phyloP scores from a whole-genome alignment of 2,329 filamentous ascomycete genomes.

The Camptophora hylomeconis region DNA sequence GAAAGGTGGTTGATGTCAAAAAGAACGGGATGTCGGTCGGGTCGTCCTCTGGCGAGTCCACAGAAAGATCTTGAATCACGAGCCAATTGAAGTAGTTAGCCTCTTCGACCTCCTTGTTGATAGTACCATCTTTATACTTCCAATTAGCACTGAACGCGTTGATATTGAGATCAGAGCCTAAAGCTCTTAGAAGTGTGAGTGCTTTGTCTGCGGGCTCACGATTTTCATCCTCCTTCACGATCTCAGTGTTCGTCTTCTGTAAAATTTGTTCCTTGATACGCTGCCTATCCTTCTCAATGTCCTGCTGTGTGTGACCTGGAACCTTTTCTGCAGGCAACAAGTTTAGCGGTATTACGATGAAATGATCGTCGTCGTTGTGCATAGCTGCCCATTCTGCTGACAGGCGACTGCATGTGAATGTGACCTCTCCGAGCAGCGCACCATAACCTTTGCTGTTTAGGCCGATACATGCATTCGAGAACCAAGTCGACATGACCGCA shows the following conservation, averaged over 20 bases:
- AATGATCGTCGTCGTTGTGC: too few relatives aligned
- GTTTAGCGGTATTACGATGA: too few relatives aligned
- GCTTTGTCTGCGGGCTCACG: conserved; percentile 21
- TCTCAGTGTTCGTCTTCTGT: conserved; percentile 23
- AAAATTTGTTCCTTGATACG: conserved; percentile 29
- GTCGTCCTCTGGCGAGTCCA: conserved; percentile 28
- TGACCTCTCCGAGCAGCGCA: too few relatives aligned
- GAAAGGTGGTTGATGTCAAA: conserved; percentile 34
- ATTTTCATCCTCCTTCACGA: conserved; percentile 20
- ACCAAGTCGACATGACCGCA: too few relatives aligned
- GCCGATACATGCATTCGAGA: too few relatives aligned
- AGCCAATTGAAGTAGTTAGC: conserved; percentile 37
- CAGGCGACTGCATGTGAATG: too few relatives aligned
- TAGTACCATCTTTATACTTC: conserved; percentile 23
- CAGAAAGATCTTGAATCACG: conserved; percentile 30
- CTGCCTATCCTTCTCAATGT: conserved; percentile 25
- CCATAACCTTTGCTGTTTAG: too few relatives aligned
- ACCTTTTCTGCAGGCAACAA: too few relatives aligned
- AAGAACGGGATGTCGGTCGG: conserved; percentile 30
- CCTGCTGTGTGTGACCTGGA: conserved; percentile 17
- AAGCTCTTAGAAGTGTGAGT: conserved; percentile 26
- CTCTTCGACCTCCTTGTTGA: conserved; percentile 34
- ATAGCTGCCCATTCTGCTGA: too few relatives aligned
- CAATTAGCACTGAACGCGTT: conserved; percentile 35
- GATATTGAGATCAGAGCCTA: conserved; percentile 37